Percentiles rank a stretch among this genome's conserved stretches.
phyloP scores from a whole-genome alignment of 352 stramenopile species.

The Phytopythium sindhum region DNA sequence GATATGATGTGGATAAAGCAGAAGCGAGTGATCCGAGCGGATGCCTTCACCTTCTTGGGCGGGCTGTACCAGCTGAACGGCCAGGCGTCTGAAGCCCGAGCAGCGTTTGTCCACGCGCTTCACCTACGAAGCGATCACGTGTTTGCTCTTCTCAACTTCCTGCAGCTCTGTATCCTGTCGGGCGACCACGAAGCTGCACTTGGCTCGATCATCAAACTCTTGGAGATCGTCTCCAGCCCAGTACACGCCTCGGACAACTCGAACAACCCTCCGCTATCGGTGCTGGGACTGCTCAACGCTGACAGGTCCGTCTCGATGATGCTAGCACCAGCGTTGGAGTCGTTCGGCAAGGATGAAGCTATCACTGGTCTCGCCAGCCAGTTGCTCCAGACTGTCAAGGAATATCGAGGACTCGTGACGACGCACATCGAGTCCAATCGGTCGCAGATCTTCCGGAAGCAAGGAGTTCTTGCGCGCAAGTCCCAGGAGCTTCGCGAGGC shows the following conservation, averaged over 20 bases:
- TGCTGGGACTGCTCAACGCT: conserved; percentile 19
- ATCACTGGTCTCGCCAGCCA: conserved; percentile 12
- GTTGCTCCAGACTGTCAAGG: conserved; percentile 28
- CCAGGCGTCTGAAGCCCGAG: conserved; percentile 18
- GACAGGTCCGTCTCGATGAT: conserved; percentile 22
- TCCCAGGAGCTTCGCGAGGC: conserved; percentile 23
- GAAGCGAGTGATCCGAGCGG: conserved; percentile 32
- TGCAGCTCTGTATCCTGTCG: conserved; percentile 32
- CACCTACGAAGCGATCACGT: conserved; percentile 32
- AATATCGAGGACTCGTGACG: conserved; percentile 37
- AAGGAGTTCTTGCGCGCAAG: conserved; percentile 32
- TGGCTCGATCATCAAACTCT: conserved; percentile 25
- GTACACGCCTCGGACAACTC: not conserved
- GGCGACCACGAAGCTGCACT: conserved; percentile 38
- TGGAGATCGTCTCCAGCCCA: conserved; percentile 20
- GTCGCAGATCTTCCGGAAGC: conserved; percentile 42
- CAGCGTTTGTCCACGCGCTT: conserved; percentile 27
- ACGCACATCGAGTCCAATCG: conserved; percentile 39
- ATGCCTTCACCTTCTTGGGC: conserved; percentile 35
- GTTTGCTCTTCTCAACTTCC: conserved; percentile 41
- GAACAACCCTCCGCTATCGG: not conserved
- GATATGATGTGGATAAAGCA: conserved; percentile 27
- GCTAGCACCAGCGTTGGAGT: conserved; percentile 10
- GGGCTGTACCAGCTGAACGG: conserved; percentile 36
- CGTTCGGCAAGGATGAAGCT: conserved; percentile 7